Conservation (phyloP, 306 rosid genomes). For the Rubus parviflorus region DNA sequence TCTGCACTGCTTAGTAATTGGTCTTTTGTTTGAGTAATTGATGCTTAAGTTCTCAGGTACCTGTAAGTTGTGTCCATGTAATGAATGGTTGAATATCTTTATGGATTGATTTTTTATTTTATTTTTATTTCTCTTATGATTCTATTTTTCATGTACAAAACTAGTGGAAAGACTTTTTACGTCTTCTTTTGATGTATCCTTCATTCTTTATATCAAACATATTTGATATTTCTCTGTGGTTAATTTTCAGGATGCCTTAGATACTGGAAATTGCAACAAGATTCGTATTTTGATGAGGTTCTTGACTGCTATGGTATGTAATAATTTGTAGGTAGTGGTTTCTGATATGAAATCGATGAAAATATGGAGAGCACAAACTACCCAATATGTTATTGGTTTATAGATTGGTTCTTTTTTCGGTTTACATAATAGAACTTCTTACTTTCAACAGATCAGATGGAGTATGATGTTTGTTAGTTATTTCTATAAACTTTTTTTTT, state of each 20-base stretch:
- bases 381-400: not conserved
- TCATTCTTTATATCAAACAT: not conserved
- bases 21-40: not conserved
- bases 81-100: not conserved
- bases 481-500: too few relatives aligned
- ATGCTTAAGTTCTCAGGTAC: not conserved
- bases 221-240: constrained; percentile 5
- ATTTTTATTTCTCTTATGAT: not conserved
- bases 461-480: not conserved
- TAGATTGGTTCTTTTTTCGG: not conserved
- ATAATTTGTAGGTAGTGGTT: constrained; percentile 18
- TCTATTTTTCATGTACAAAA: not conserved
- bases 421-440: not conserved
- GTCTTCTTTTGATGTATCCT: constrained; percentile 1
- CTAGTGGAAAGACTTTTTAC: not conserved
- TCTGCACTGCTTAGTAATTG: not conserved
- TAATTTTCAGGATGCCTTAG: constrained; percentile 66
- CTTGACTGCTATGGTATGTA: constrained; percentile 79
- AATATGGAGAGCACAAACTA: not conserved
- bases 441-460: not conserved
- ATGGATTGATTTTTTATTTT: not conserved
- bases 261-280: constrained; percentile 70
- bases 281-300: constrained; percentile 82
- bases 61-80: not conserved
- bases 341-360: not conserved